Percentiles rank a stretch among this genome's conserved stretches.
Evolutionary conservation across 1,284 basidiomycete genomes (phyloP).

Genomic region (Microbotryomycetes sp.): DNA sequence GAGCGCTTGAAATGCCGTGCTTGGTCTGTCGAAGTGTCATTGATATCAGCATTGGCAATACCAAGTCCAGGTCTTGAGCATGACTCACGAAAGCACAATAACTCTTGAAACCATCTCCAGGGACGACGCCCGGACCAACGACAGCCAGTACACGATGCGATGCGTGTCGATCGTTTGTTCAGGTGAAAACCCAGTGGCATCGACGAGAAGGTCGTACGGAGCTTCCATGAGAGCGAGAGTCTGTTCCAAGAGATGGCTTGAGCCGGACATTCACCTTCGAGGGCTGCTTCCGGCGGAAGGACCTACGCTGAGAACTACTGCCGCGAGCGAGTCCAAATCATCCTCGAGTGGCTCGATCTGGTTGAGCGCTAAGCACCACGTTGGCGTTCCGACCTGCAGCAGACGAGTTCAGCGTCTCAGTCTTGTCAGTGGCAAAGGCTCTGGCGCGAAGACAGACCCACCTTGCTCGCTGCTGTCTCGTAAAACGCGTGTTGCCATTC

Average conservation of each 20-base stretch:
- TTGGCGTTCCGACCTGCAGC: constrained; percentile 42
- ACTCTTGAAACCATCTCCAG: not conserved
- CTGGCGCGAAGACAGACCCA: constrained; percentile 41
- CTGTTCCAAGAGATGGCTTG: constrained; percentile 32
- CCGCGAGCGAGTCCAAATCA: constrained; percentile 78
- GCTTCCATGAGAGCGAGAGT: constrained; percentile 46
- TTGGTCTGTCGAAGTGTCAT: too few relatives aligned
- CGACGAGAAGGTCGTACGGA: constrained; percentile 28
- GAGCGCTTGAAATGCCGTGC: too few relatives aligned
- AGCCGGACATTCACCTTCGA: too few relatives aligned
- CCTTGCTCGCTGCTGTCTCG: constrained; percentile 52
- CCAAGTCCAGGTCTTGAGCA: too few relatives aligned
- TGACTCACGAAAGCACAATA: not conserved
- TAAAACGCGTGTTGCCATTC: constrained; percentile 60
- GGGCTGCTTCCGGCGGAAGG: not conserved
- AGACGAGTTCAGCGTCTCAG: constrained; percentile 7
- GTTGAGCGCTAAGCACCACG: constrained; percentile 47
- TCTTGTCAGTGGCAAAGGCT: not conserved
- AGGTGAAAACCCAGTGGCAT: constrained; percentile 24
- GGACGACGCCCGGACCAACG: not conserved
- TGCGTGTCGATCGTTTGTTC: not conserved
- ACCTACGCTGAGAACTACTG: constrained; percentile 68
- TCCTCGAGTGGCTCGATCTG: constrained; percentile 68
- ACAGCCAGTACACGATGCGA: constrained; percentile 5
- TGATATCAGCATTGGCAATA: too few relatives aligned